These are phyloP conservation scores for Diaporthe helianthi DNA, from an alignment of 2,329 filamentous ascomycete species.

Conservation along the genomic window DNA sequence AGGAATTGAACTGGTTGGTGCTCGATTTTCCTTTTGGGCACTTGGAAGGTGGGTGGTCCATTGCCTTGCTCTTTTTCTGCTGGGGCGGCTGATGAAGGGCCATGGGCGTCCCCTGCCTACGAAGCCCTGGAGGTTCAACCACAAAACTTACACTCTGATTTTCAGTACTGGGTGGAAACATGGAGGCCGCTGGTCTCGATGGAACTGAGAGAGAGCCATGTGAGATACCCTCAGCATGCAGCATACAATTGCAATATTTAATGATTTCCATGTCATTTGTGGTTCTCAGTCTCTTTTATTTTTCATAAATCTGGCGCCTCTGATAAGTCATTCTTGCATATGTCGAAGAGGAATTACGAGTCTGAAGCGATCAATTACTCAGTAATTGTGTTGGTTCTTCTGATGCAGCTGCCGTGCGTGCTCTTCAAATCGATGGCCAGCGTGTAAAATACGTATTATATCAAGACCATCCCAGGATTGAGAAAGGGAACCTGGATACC, in stretches of 20 bases:
- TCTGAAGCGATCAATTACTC: too few species aligned
- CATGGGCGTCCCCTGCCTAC: neutral
- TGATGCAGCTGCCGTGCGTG: too few species aligned
- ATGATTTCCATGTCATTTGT: neutral
- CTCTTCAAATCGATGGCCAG: too few species aligned
- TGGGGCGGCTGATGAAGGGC: neutral
- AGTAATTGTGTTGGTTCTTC: too few species aligned
- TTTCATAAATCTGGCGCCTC: neutral
- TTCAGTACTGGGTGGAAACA: neutral
- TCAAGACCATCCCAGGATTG: rapidly evolving
- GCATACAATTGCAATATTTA: conserved; percentile 13
- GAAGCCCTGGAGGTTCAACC: neutral
- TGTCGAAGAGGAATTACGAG: neutral
- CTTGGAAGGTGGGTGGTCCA: neutral
- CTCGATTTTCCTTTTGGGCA: neutral
- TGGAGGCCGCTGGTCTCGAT: neutral
- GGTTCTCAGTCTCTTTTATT: neutral
- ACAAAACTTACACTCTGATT: neutral
- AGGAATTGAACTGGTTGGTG: neutral
- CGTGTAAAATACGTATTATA: neutral
- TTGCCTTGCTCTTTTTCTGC: neutral
- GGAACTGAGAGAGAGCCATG: neutral
- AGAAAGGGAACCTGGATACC: neutral
- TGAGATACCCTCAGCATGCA: conserved; percentile 10
- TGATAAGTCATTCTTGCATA: neutral